Evolutionary conservation across 1,139 yeast species (phyloP).

Genomic region (Nematodospora anomalae): DNA sequence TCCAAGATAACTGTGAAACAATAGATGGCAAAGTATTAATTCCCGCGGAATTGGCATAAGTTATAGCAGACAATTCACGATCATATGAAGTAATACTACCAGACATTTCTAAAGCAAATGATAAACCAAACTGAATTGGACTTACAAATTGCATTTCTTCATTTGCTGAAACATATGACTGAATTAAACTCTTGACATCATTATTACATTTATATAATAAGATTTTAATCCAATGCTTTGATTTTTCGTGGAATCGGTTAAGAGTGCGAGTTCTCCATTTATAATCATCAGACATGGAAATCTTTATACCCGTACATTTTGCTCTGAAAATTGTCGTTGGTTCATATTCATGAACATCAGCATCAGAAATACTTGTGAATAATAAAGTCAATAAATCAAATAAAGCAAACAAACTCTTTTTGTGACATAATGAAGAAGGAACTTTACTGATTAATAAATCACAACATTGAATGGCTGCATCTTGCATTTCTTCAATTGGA

Average conservation of each 20-base stretch:
- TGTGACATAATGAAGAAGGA: conserved; percentile 84
- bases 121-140: conserved; percentile 71
- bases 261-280: conserved; percentile 74
- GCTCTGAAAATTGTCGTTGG: conserved; percentile 74
- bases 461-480: conserved; percentile 78
- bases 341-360: conserved; percentile 74
- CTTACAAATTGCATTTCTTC: conserved; percentile 31
- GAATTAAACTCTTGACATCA: conserved; percentile 74
- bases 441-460: conserved; percentile 63
- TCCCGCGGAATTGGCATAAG: conserved; percentile 26
- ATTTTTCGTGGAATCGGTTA: conserved; percentile 55
- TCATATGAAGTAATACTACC: conserved; percentile 68
- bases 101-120: conserved; percentile 89
- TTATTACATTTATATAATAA: conserved; percentile 58
- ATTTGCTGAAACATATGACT: conserved; percentile 63
- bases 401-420: conserved; percentile 68
- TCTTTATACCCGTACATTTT: conserved; percentile 52
- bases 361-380: conserved; percentile 80
- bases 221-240: conserved; percentile 65
- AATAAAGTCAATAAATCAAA: conserved; percentile 77
- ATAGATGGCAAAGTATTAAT: conserved; percentile 70
- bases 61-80: conserved; percentile 47
- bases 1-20: conserved; percentile 78
- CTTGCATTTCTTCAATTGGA: conserved; percentile 72
- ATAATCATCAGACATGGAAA: conserved; percentile 76